phyloP scores from a whole-genome alignment of 148 eudicot genomes.

The Arctostaphylos glauca region DNA sequence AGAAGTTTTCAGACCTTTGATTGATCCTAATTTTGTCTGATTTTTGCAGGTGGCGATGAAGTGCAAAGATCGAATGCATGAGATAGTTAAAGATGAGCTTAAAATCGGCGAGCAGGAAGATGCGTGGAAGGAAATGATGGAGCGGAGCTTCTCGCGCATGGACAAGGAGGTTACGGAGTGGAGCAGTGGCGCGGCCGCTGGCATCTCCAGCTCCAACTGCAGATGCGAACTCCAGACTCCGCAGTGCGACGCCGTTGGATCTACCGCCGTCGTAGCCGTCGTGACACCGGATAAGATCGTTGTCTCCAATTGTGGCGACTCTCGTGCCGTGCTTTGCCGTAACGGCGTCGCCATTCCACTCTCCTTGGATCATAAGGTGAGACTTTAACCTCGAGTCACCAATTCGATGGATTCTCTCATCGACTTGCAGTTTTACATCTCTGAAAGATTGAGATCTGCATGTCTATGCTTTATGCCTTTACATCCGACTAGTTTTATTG shows the following conservation, averaged over 20 bases:
- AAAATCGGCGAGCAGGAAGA: not conserved
- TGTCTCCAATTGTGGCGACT: slow-evolving; percentile 49
- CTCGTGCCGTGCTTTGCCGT: slow-evolving; percentile 45
- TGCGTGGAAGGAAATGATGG: slow-evolving; percentile 29
- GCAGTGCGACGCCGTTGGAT: slow-evolving; percentile 54
- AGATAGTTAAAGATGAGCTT: slow-evolving; percentile 32
- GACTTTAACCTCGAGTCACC: not conserved
- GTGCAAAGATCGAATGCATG: slow-evolving; percentile 47
- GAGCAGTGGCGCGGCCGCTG: not conserved
- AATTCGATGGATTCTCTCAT: not conserved
- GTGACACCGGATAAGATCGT: slow-evolving; percentile 38
- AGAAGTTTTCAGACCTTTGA: not conserved
- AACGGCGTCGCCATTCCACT: slow-evolving; percentile 40
- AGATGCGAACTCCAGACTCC: slow-evolving; percentile 48
- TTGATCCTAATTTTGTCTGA: not conserved
- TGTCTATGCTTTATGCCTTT: not conserved
- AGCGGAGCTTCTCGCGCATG: slow-evolving; percentile 37
- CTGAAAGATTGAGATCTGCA: not conserved
- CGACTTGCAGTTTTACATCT: not conserved
- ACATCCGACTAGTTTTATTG: too few relatives aligned
- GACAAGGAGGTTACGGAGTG: slow-evolving; percentile 36
- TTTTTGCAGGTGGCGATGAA: slow-evolving; percentile 39
- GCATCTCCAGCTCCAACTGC: slow-evolving; percentile 19
- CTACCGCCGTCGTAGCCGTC: slow-evolving; percentile 46
- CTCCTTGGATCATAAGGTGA: slow-evolving; percentile 46